Conservation (phyloP, 805 yeast genomes). For the Cyberlindnera misumaiensis region DNA sequence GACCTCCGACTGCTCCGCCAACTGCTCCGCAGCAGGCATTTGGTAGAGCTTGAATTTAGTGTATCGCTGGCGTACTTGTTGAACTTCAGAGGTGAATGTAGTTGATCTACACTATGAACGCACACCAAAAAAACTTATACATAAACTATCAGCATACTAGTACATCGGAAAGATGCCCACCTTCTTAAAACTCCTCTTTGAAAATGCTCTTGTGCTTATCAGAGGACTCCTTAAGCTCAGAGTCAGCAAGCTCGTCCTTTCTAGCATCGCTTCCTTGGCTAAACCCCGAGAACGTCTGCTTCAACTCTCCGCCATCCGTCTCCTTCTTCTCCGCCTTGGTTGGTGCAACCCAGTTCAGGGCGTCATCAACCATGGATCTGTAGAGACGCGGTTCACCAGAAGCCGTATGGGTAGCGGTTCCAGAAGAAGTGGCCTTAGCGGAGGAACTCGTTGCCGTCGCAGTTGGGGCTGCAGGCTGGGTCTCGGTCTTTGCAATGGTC, state of each 20-base stretch:
- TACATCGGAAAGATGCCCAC: neutral
- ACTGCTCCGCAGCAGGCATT: too few relatives aligned
- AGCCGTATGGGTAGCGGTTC: conserved; percentile 1
- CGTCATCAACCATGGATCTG: conserved; percentile 19
- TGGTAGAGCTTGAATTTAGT: too few relatives aligned
- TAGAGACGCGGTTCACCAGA: conserved; percentile 2
- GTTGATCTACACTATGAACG: too few relatives aligned
- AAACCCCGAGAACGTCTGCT: conserved; percentile 36
- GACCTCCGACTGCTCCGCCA: too few relatives aligned
- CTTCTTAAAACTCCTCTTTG: conserved; percentile 20
- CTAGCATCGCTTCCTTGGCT: conserved; percentile 37
- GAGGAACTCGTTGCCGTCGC: conserved; percentile 2
- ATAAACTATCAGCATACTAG: neutral
- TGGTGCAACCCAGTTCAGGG: conserved; percentile 9
- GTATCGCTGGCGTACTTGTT: too few relatives aligned
- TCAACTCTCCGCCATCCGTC: conserved; percentile 19
- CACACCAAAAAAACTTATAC: neutral
- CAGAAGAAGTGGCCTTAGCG: conserved; percentile 1
- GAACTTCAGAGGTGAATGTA: too few relatives aligned
- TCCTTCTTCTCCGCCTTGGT: conserved; percentile 5
- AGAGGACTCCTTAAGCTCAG: too few relatives aligned
- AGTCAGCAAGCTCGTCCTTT: conserved; percentile 13
- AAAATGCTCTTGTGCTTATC: conserved; percentile 21
- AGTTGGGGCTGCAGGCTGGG: conserved; percentile 3
- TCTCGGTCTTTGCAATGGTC: neutral